Percentiles rank a stretch among this genome's conserved stretches.
Conservation (phyloP, 1,139 yeast genomes). For the Scheffersomyces segobiensis region DNA sequence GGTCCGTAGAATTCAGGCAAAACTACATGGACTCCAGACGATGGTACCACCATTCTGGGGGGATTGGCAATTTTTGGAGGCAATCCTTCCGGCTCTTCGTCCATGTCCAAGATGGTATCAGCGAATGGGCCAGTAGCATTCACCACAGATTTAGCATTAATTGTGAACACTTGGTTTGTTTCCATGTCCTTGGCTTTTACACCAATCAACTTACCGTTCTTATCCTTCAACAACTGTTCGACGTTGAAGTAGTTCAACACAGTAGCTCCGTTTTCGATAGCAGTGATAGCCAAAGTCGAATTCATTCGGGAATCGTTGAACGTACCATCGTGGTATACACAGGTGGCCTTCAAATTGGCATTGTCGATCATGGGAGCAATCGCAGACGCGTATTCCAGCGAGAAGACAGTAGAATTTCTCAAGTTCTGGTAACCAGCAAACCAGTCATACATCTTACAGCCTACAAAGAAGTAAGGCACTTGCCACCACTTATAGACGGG, state of each 20-base stretch:
- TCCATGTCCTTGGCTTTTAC: constrained; percentile 76
- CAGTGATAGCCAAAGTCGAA: constrained; percentile 81
- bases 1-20: constrained; percentile 94
- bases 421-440: constrained; percentile 90
- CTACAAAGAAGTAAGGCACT: constrained; percentile 89
- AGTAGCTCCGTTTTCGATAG: constrained; percentile 86
- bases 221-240: constrained; percentile 67
- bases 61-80: constrained; percentile 52
- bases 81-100: constrained; percentile 64
- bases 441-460: constrained; percentile 90
- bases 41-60: constrained; percentile 87
- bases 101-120: constrained; percentile 85
- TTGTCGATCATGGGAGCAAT: constrained; percentile 88
- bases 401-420: constrained; percentile 73
- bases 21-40: constrained; percentile 91
- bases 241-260: constrained; percentile 87
- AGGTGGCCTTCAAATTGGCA: constrained; percentile 79
- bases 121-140: constrained; percentile 96
- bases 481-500: constrained; percentile 97
- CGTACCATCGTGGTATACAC: constrained; percentile 93
- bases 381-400: constrained; percentile 66
- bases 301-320: constrained; percentile 94
- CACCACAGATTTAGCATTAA: constrained; percentile 73
- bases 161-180: constrained; percentile 59
- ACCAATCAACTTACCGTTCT: constrained; percentile 62